A percentile compares a stretch with the other conserved stretches of the same genome.
phyloP scores from a whole-genome alignment of 768 basidiomycete species.

The Collybiopsis confluens region DNA sequence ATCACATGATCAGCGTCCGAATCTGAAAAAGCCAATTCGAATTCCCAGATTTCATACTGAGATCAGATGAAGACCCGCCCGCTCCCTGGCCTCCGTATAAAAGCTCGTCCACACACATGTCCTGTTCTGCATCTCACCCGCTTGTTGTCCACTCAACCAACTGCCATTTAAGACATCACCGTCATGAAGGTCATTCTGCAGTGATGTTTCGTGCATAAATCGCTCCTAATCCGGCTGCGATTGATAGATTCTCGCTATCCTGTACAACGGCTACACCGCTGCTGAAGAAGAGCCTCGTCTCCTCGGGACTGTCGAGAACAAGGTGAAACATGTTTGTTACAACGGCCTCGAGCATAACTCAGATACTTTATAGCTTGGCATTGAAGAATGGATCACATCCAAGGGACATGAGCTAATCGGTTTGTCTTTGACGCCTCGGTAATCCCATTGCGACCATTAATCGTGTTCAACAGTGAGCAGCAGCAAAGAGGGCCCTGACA shows the following conservation, averaged over 20 bases:
- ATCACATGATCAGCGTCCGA: conserved; percentile 1
- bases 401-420: conserved; percentile 76
- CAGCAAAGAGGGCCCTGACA: conserved; percentile 79
- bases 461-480: conserved; percentile 30
- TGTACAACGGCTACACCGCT: conserved; percentile 65
- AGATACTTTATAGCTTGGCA: conserved; percentile 51
- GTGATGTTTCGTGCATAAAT: too few species aligned
- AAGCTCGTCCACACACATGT: not conserved
- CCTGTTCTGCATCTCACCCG: not conserved
- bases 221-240: too few species aligned
- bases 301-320: conserved; percentile 77
- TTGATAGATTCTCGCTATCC: conserved; percentile 63
- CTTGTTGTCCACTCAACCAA: not conserved
- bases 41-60: not conserved
- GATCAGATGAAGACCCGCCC: not conserved
- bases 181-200: too few species aligned
- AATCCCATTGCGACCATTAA: too few species aligned
- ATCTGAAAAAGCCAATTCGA: not conserved
- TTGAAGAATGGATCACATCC: conserved; percentile 62
- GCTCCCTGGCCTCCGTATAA: not conserved
- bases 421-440: conserved; percentile 23
- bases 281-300: conserved; percentile 70
- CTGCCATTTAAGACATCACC: too few species aligned
- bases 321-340: conserved; percentile 33
- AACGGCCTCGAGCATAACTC: conserved; percentile 1